A percentile compares a stretch with the other conserved stretches of the same genome.
phyloP scores from a whole-genome alignment of 169 alveolate species.

The Perkinsus olseni region DNA sequence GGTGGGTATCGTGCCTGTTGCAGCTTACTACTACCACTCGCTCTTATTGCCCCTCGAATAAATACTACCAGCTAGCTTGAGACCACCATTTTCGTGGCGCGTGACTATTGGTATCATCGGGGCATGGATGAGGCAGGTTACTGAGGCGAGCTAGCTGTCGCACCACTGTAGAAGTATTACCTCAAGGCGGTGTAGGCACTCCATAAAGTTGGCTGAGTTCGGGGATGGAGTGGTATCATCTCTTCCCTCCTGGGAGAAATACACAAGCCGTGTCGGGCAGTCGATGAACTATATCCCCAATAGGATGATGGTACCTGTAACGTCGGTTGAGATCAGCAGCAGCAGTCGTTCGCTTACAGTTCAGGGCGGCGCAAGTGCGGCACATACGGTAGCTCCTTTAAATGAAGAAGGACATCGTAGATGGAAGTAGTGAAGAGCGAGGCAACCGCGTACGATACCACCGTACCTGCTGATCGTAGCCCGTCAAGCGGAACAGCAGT shows the following conservation, averaged over 20 bases:
- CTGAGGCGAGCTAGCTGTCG: not conserved
- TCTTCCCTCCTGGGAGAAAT: not conserved
- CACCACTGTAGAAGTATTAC: not conserved
- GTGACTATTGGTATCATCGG: not conserved
- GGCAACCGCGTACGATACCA: conserved; percentile 50
- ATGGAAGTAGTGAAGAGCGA: conserved; percentile 15
- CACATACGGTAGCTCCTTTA: conserved; percentile 56
- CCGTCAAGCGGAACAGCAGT: not conserved
- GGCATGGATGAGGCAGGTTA: not conserved
- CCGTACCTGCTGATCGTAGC: conserved; percentile 45
- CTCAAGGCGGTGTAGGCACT: not conserved
- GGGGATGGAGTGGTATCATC: not conserved
- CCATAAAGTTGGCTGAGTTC: not conserved
- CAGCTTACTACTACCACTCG: not conserved
- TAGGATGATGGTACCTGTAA: not conserved
- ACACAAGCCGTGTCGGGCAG: not conserved
- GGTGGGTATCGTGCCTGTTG: not conserved
- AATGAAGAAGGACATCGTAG: conserved; percentile 55
- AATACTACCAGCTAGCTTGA: not conserved
- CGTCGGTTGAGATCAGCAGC: not conserved
- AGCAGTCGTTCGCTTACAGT: conserved; percentile 2
- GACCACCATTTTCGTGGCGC: not conserved
- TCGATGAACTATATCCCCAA: not conserved
- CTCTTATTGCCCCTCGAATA: too few relatives aligned
- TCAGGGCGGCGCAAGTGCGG: conserved; percentile 42